These are phyloP conservation scores for Kluyveromyces nonfermentans DNA, from an alignment of 805 yeast species.

Conservation along the genomic window DNA sequence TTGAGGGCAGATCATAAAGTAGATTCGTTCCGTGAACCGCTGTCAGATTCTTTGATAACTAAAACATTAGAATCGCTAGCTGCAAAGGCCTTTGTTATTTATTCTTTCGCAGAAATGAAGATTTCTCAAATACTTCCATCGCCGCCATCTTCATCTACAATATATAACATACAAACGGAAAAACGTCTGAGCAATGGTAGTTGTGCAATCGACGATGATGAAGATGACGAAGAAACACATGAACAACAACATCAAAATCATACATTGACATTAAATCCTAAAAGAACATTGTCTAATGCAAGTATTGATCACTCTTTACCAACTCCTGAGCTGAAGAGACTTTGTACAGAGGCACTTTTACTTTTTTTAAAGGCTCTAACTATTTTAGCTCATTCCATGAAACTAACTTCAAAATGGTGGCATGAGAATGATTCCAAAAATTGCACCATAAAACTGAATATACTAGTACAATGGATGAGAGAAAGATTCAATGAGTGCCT, in stretches of 20 bases:
- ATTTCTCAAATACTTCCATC: constrained; percentile 79
- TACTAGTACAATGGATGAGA: constrained; percentile 83
- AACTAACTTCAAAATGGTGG: constrained; percentile 89
- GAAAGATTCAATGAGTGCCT: constrained; percentile 81
- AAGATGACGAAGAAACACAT: constrained; percentile 13
- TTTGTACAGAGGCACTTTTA: constrained; percentile 81
- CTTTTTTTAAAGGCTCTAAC: constrained; percentile 79
- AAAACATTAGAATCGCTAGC: constrained; percentile 60
- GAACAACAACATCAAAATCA: background rate
- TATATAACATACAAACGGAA: constrained; percentile 8
- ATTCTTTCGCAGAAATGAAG: constrained; percentile 84
- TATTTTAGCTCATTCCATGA: constrained; percentile 78
- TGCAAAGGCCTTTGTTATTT: constrained; percentile 84
- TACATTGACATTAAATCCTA: background rate
- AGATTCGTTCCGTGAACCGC: constrained; percentile 11
- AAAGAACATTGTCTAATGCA: background rate
- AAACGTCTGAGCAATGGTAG: constrained; percentile 23
- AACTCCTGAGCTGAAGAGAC: constrained; percentile 42
- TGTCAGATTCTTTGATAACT: constrained; percentile 33
- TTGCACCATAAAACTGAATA: constrained; percentile 42
- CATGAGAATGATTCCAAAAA: constrained; percentile 35
- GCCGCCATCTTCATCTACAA: constrained; percentile 22
- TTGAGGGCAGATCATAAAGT: constrained; percentile 18
- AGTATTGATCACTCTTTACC: constrained; percentile 31
- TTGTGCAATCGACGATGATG: constrained; percentile 32